Evolutionary conservation across 768 basidiomycete species (phyloP), one percentile per base, ranked within the genome.

Genomic region (Leccinellum rugosiceps): DNA sequence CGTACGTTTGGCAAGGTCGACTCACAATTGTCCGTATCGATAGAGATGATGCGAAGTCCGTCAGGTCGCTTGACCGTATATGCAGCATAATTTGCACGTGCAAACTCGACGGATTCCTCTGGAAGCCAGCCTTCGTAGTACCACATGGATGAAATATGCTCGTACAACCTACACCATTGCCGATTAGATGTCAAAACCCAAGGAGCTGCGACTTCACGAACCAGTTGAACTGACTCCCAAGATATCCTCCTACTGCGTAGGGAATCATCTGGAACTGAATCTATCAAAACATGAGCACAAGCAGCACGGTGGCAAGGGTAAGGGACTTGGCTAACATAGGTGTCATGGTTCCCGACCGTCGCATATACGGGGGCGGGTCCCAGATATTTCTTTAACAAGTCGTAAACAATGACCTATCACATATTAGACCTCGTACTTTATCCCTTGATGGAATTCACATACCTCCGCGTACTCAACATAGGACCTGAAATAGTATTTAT

Each of bases 281-380:
- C 62, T 63, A 28, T 31, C 6, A 23, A 38, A 30, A 34, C 23
- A 9, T 51, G 11, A 54, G 43, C 2, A 45, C 2, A 8, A 25
- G 15, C 2, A 15, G 17, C 11, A 6, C 34, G 5, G 15, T 23
- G 30, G 25, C 15, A 23, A 26, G 9, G 47, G 14, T 21, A 41
- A 43, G 14, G 7, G 17, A 25, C 3, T 10, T 14, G 48, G 26
- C 54, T 31, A 5, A 86, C 83, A 70, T 88, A 87, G 50, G 77
- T 83, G 65, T 90, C 88, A 62, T 90, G 88, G 67, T 90, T 90
- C 4, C 88, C 88, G 3, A 90, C 74, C 0, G 84, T 80, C n/a
- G 85, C 81, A 61, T 88, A 90, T 1, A 89, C 76, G 25, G 88
- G 86, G 0, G 85, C 83, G 9, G 79, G 74, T 17, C 82, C 82